Base-by-base conservation (phyloP, 2,329 filamentous ascomycete species). In the Colletotrichum trifolii region DNA sequence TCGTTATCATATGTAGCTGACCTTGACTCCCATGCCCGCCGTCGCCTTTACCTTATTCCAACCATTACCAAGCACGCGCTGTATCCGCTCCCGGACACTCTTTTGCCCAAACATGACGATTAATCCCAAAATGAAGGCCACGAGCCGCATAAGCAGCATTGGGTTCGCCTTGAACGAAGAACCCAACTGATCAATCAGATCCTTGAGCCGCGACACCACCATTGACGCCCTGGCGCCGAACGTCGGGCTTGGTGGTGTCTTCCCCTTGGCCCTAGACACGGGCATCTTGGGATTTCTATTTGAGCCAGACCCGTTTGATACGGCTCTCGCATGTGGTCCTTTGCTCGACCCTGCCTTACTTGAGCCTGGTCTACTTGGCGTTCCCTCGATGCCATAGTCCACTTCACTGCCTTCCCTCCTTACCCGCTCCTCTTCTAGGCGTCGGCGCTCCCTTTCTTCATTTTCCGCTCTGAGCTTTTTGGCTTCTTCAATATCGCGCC, bases 21-120 rank as follows among this genome's bases (percentile, higher is more conserved):
- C 94, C 81, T 97, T 98, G 68, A 96, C 92, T 2, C 95, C 96
- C 95, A 98, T 98, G 2, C 94, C 94, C 5, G 95, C 90, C 0
- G 96, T 98, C 49, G 89, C 85, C 75, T 87, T 89, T 45, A 97
- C 81, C 80, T 97, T 97, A 59, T 87, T 86, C 93, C 93, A 97
- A 9, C 88, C 89, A 35, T 85, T 82, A 43, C 85, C 86, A 47
- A 96, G 74, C 42, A 94, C 81, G 60, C 89, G 85, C 74, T 89
- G 85, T 40, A 97, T 77, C 69, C 91, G 86, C 69, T 96, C 89
- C 45, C 94, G 87, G 12, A 97, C 81, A 73, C 91, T 90, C 71
- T 87, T 85, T 71, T 92, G 86, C 63, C 92, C 91, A 65, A 97
- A 82, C 68, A 96, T 87, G 68, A 95, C 78, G 36, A 96, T 73